phyloP scores from a whole-genome alignment of 129 eudicot genomes.

The Pittosporum tobira region DNA sequence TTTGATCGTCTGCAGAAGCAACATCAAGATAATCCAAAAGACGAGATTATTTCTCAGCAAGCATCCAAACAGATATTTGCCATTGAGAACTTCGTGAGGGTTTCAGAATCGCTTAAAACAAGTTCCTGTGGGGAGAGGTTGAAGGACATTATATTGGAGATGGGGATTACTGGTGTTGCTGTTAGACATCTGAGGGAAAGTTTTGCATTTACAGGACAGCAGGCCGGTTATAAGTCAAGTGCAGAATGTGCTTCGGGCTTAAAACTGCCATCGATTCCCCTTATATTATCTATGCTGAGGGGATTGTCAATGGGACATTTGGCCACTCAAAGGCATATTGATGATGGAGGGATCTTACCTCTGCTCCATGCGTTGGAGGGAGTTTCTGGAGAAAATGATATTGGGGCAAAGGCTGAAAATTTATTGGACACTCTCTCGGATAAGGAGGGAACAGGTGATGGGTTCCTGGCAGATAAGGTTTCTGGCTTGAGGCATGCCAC shows the following conservation, averaged over 20 bases:
- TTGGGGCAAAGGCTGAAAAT: constrained; percentile 96
- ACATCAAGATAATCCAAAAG: constrained; percentile 57
- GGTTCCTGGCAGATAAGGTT: constrained; percentile 69
- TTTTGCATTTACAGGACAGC: constrained; percentile 74
- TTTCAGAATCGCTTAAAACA: constrained; percentile 90
- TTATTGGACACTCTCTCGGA: constrained; percentile 87
- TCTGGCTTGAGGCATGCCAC: constrained; percentile 71
- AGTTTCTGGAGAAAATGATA: constrained; percentile 94
- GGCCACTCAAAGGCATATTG: constrained; percentile 74
- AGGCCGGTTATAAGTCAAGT: constrained; percentile 64
- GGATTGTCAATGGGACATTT: constrained; percentile 94
- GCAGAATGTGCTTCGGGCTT: constrained; percentile 66
- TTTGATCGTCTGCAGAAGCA: constrained; percentile 69
- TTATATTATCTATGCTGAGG: constrained; percentile 86
- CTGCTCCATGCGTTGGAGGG: constrained; percentile 94
- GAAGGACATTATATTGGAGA: constrained; percentile 90
- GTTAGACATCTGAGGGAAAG: constrained; percentile 55
- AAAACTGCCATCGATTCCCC: constrained; percentile 83
- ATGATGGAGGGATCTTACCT: constrained; percentile 76
- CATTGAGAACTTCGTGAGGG: constrained; percentile 88
- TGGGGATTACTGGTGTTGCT: constrained; percentile 64
- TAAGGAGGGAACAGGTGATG: constrained; percentile 79
- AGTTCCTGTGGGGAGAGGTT: constrained; percentile 93
- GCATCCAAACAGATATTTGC: constrained; percentile 71
- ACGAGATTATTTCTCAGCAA: constrained; percentile 59